A percentile compares a stretch with the other conserved stretches of the same genome.
phyloP scores from a whole-genome alignment of 2,329 filamentous ascomycete genomes.

The Fusarium virguliforme region DNA sequence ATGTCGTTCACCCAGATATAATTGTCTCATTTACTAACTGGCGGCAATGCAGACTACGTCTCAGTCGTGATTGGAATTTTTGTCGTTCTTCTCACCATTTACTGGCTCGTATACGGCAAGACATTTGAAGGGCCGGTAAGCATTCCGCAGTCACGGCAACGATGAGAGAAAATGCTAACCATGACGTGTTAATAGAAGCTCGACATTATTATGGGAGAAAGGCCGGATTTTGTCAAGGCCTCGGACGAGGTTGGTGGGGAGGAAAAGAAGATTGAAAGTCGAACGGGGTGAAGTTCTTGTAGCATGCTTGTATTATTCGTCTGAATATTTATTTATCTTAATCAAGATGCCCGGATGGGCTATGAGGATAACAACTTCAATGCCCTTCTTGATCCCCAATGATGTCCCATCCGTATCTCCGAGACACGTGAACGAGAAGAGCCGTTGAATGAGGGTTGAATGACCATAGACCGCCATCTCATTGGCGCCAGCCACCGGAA shows the following conservation, averaged over 20 bases:
- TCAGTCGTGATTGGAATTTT: constrained; percentile 58
- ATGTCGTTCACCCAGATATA: background rate
- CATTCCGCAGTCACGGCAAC: too few species aligned
- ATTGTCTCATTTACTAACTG: background rate
- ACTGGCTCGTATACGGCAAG: constrained; percentile 37
- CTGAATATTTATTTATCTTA: background rate
- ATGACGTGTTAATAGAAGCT: constrained; percentile 13
- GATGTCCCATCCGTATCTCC: background rate
- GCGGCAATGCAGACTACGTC: constrained; percentile 53
- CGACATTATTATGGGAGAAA: constrained; percentile 35
- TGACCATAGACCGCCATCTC: background rate
- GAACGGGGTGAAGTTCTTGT: background rate
- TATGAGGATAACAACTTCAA: too few species aligned
- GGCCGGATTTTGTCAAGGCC: constrained; percentile 14
- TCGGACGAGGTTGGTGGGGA: constrained; percentile 37
- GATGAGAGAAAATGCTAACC: background rate
- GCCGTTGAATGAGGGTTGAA: background rate
- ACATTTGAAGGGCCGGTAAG: constrained; percentile 44
- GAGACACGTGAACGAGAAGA: background rate
- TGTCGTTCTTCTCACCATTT: constrained; percentile 24
- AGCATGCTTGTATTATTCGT: background rate
- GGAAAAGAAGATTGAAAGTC: constrained; percentile 28
- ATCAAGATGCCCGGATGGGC: background rate
- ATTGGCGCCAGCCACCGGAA: background rate
- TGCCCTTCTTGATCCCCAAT: background rate